Conservation (phyloP, 225 moss, liverwort and hornwort species). For the Marchantia paleacea region DNA sequence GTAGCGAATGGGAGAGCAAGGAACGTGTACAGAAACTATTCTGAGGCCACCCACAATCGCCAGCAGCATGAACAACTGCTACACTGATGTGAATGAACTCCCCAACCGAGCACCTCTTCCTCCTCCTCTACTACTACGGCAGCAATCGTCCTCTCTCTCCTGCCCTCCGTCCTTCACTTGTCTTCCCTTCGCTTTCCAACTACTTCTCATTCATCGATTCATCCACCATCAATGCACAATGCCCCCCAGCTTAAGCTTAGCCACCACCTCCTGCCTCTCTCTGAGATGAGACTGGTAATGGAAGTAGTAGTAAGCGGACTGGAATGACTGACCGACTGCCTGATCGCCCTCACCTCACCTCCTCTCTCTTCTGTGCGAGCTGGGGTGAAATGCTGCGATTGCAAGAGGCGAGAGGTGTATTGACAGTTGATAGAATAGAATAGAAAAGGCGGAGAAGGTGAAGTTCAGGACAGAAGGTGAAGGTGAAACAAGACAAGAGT, state of each 20-base stretch:
- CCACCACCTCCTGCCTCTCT: neutral
- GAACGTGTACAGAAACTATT: neutral
- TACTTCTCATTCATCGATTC: conserved; percentile 16
- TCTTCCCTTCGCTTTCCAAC: conserved; percentile 3
- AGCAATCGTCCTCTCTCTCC: neutral
- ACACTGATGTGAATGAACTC: neutral
- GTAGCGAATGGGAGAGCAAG: neutral
- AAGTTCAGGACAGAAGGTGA: neutral
- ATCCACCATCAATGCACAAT: neutral
- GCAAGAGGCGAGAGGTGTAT: neutral
- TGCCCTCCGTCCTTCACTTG: neutral
- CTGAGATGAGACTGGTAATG: neutral
- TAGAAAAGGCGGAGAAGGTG: conserved; percentile 9
- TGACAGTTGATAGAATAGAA: conserved; percentile 3
- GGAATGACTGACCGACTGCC: neutral
- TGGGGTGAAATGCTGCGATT: neutral
- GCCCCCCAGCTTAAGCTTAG: neutral
- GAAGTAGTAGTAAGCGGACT: neutral
- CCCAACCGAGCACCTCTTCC: neutral
- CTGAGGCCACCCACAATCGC: neutral
- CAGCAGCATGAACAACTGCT: neutral
- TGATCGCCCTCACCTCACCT: neutral
- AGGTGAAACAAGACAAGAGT: conserved; percentile 1
- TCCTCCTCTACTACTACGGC: neutral
- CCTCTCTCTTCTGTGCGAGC: neutral